Evolutionary conservation across 345 rosid genomes (phyloP).

Genomic region (Eucalyptus victrix): DNA sequence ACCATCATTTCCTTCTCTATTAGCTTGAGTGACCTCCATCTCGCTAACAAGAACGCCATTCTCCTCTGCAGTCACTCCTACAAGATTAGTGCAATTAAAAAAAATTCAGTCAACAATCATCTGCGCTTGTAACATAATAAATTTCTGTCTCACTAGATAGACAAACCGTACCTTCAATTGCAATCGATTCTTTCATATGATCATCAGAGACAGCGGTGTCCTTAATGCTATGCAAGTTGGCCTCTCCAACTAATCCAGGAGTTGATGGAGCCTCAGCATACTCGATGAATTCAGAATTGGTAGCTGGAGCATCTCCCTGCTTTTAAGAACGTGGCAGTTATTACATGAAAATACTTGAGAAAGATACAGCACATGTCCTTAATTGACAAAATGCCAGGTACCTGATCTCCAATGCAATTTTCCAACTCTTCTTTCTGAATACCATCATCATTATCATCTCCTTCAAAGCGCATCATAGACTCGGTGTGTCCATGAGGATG

Average conservation of each 20-base stretch:
- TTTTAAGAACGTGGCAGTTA: neutral
- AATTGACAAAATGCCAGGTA: neutral
- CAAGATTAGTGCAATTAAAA: constrained; percentile 6
- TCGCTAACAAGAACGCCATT: constrained; percentile 8
- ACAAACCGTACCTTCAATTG: constrained; percentile 16
- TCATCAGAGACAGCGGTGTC: constrained; percentile 55
- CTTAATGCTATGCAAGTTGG: constrained; percentile 50
- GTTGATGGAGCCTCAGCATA: constrained; percentile 89
- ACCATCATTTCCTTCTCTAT: neutral
- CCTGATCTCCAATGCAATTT: constrained; percentile 48
- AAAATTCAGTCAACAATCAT: constrained; percentile 13
- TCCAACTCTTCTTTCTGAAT: constrained; percentile 23
- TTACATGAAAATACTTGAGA: neutral
- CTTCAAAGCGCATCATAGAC: constrained; percentile 12
- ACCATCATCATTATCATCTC: constrained; percentile 8
- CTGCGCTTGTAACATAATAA: constrained; percentile 3
- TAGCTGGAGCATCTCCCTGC: constrained; percentile 37
- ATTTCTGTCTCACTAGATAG: neutral
- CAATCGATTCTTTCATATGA: constrained; percentile 18
- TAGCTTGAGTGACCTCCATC: constrained; percentile 8
- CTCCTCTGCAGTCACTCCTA: constrained; percentile 12
- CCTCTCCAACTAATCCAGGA: constrained; percentile 78
- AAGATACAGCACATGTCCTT: neutral
- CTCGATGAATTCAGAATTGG: constrained; percentile 38
- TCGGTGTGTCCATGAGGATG: constrained; percentile 30